Evolutionary conservation across 345 rosid genomes (phyloP).

Genomic region (Sonneratia caseolaris): DNA sequence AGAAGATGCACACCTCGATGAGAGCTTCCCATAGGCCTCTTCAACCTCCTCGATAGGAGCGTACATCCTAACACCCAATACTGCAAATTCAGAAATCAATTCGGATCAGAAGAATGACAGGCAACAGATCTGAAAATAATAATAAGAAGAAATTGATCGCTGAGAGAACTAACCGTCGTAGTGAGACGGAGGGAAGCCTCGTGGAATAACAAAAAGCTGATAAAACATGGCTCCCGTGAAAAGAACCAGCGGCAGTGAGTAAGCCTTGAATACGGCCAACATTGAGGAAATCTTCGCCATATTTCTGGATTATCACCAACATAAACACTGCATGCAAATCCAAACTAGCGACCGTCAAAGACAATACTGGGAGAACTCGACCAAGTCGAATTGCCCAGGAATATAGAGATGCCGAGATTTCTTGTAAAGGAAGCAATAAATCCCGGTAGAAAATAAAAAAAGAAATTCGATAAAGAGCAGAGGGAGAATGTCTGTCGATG

Average conservation of each 20-base stretch:
- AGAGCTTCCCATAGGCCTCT: constrained; percentile 53
- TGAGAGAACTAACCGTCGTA: constrained; percentile 51
- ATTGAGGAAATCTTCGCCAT: constrained; percentile 34
- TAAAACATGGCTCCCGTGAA: constrained; percentile 51
- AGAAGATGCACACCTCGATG: constrained; percentile 35
- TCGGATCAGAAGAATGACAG: not conserved
- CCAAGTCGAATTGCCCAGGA: not conserved
- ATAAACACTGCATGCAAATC: not conserved
- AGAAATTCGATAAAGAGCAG: not conserved
- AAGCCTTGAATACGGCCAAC: constrained; percentile 36
- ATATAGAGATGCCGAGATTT: not conserved
- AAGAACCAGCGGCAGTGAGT: constrained; percentile 51
- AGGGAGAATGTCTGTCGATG: not conserved
- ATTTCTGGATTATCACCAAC: constrained; percentile 8
- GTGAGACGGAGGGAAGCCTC: constrained; percentile 64
- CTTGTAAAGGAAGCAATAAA: not conserved
- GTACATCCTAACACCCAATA: constrained; percentile 45
- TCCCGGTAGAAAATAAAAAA: not conserved
- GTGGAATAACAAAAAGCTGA: constrained; percentile 73
- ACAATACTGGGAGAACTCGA: not conserved
- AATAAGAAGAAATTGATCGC: not conserved
- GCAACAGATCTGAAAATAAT: not conserved
- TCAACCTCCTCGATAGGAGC: constrained; percentile 52
- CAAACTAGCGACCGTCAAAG: not conserved
- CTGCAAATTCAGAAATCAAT: constrained; percentile 21